A percentile compares a stretch with the other conserved stretches of the same genome.
Conservation (phyloP, 495 filamentous ascomycete genomes). For the Delitschia confertaspora region DNA sequence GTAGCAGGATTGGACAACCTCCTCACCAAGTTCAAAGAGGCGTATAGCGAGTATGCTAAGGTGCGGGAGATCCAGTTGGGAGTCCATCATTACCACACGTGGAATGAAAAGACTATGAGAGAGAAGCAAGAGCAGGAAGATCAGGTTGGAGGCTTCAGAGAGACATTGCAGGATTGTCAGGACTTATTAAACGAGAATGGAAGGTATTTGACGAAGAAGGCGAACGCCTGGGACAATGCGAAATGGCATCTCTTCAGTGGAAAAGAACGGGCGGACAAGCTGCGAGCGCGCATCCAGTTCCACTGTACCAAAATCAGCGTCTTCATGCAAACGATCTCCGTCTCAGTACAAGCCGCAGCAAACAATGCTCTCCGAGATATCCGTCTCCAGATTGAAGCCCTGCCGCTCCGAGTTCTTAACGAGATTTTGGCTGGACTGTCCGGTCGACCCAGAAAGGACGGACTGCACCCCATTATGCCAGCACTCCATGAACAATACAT, state of each 20-base stretch:
- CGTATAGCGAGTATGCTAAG: background rate
- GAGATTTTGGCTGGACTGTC: background rate
- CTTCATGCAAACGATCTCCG: background rate
- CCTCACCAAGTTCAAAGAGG: background rate
- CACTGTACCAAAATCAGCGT: background rate
- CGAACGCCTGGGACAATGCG: slow-evolving; percentile 1
- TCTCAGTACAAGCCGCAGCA: slow-evolving; percentile 1
- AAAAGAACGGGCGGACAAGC: background rate
- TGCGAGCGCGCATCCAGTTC: background rate
- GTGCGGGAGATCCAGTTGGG: slow-evolving; percentile 1
- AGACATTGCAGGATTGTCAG: background rate
- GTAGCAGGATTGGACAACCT: background rate
- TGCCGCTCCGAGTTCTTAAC: background rate
- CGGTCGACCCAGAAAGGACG: background rate
- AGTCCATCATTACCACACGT: background rate
- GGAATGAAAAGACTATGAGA: background rate
- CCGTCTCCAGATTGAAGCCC: background rate
- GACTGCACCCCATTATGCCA: background rate
- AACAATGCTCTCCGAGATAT: background rate
- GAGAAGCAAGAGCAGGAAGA: slow-evolving; percentile 1
- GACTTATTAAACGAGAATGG: background rate
- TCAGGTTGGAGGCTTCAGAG: background rate
- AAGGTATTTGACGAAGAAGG: background rate
- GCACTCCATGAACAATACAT: slow-evolving; percentile 1
- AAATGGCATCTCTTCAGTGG: background rate